Evolutionary conservation across 2,329 filamentous ascomycete genomes (phyloP).

Genomic region (Penicillium sp.): DNA sequence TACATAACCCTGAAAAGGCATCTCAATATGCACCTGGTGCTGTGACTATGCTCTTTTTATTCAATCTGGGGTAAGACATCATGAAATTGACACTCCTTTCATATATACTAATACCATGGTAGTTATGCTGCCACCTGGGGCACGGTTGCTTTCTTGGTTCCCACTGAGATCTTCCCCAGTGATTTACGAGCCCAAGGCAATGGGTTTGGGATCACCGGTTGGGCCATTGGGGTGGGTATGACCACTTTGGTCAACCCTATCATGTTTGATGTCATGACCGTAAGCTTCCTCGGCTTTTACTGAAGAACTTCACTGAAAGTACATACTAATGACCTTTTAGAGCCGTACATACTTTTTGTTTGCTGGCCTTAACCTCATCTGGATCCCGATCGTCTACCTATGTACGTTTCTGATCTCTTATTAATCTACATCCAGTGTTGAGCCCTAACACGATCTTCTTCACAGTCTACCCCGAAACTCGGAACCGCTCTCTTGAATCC

Average conservation of each 20-base stretch:
- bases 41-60: slow-evolving; percentile 49
- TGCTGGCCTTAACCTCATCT: slow-evolving; percentile 51
- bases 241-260: slow-evolving; percentile 53
- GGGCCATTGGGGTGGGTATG: slow-evolving; percentile 58
- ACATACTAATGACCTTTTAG: slow-evolving; percentile 8
- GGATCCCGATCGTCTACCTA: slow-evolving; percentile 52
- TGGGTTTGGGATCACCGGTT: slow-evolving; percentile 58
- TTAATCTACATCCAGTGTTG: neutral
- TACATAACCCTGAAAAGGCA: slow-evolving; percentile 35
- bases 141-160: slow-evolving; percentile 51
- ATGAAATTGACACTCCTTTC: neutral
- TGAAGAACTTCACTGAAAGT: neutral
- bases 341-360: slow-evolving; percentile 54
- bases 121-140: slow-evolving; percentile 52
- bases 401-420: slow-evolving; percentile 14
- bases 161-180: slow-evolving; percentile 57
- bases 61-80: slow-evolving; percentile 25
- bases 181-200: slow-evolving; percentile 59
- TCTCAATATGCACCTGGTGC: slow-evolving; percentile 45
- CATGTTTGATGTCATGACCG: slow-evolving; percentile 47
- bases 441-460: slow-evolving; percentile 4
- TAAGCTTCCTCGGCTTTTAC: neutral
- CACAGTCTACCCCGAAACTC: slow-evolving; percentile 52
- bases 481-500: slow-evolving; percentile 50
- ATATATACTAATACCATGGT: neutral